phyloP scores from a whole-genome alignment of 2,329 filamentous ascomycete genomes.

The Trichoderma koningii region DNA sequence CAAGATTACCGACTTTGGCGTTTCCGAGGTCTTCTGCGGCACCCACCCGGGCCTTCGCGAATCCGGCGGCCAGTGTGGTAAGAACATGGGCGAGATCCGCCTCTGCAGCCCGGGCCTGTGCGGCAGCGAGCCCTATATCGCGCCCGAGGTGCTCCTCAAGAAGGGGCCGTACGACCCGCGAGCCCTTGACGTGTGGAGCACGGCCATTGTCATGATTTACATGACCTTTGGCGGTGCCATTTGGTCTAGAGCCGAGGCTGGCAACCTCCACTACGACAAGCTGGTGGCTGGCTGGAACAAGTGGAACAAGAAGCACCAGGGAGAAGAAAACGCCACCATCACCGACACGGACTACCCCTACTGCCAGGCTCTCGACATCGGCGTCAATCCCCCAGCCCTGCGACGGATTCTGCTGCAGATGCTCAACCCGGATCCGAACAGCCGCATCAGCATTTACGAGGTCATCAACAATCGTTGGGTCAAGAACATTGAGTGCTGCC shows the following conservation, averaged over 20 bases:
- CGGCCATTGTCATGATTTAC: slow-evolving; percentile 79
- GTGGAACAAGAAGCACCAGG: slow-evolving; percentile 60
- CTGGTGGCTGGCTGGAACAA: slow-evolving; percentile 69
- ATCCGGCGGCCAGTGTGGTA: slow-evolving; percentile 71
- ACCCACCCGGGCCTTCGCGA: slow-evolving; percentile 77
- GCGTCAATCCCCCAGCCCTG: slow-evolving; percentile 66
- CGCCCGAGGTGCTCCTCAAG: slow-evolving; percentile 78
- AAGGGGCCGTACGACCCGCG: slow-evolving; percentile 69
- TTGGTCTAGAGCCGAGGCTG: slow-evolving; percentile 69
- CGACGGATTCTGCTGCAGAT: slow-evolving; percentile 75
- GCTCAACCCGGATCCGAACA: slow-evolving; percentile 75
- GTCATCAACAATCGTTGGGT: slow-evolving; percentile 72
- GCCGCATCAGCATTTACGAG: slow-evolving; percentile 69
- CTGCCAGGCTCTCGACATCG: slow-evolving; percentile 64
- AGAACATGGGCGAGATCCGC: slow-evolving; percentile 69
- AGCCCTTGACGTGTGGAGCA: slow-evolving; percentile 82
- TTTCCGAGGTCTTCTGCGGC: slow-evolving; percentile 82
- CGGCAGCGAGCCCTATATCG: slow-evolving; percentile 83
- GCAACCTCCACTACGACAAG: slow-evolving; percentile 61
- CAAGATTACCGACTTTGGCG: slow-evolving; percentile 91
- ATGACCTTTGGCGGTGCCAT: slow-evolving; percentile 72
- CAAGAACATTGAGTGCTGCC: slow-evolving; percentile 76
- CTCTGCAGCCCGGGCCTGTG: slow-evolving; percentile 78
- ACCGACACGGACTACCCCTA: slow-evolving; percentile 66
- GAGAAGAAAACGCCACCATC: slow-evolving; percentile 39